A percentile compares a stretch with the other conserved stretches of the same genome.
phyloP scores from a whole-genome alignment of 306 rosid genomes.

The Senna siamea region DNA sequence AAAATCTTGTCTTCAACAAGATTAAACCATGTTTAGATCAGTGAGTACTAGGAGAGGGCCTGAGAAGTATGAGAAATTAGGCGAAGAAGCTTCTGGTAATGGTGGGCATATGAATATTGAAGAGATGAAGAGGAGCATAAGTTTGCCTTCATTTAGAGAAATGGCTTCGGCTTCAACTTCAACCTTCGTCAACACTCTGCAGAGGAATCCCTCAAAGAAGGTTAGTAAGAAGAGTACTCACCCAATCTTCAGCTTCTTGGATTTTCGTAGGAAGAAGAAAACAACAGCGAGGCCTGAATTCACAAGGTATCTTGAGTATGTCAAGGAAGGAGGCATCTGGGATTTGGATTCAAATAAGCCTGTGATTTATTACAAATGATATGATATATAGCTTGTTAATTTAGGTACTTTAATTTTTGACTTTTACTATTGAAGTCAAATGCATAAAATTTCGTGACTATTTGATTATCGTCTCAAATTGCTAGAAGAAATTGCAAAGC shows the following conservation, averaged over 20 bases:
- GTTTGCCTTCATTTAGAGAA: conserved; percentile 45
- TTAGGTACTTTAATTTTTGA: background rate
- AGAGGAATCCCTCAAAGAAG: conserved; percentile 56
- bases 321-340: conserved; percentile 80
- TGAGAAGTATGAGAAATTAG: conserved; percentile 53
- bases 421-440: background rate
- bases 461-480: background rate
- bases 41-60: conserved; percentile 47
- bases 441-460: background rate
- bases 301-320: conserved; percentile 61
- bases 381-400: background rate
- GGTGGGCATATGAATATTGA: conserved; percentile 28
- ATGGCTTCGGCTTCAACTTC: conserved; percentile 17
- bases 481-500: conserved; percentile 18
- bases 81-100: conserved; percentile 47
- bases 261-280: conserved; percentile 55
- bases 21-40: conserved; percentile 57
- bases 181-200: conserved; percentile 34
- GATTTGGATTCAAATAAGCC: conserved; percentile 56
- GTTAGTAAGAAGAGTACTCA: conserved; percentile 46
- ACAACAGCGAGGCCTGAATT: conserved; percentile 64
- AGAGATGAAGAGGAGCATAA: conserved; percentile 55
- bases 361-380: conserved; percentile 62
- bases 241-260: conserved; percentile 56
- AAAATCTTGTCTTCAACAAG: conserved; percentile 1